These are phyloP conservation scores for Lecanoromycetidae sp. DNA, from an alignment of 2,329 filamentous ascomycete species.

Conservation along the genomic window DNA sequence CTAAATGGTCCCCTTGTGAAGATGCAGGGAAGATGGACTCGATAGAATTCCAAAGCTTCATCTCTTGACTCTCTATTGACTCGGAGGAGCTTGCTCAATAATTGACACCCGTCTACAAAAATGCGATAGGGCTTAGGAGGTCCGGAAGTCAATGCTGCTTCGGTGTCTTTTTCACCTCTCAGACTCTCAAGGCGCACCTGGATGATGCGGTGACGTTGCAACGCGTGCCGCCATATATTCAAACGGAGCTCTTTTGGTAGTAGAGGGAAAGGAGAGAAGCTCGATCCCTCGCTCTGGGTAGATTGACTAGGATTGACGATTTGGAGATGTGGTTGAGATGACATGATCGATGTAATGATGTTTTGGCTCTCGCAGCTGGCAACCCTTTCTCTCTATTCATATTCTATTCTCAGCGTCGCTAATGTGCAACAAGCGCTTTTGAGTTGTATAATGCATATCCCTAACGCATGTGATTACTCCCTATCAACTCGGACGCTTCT, in stretches of 20 bases:
- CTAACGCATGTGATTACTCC: too few species aligned
- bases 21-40: constrained; percentile 2
- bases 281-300: background rate
- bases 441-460: too few species aligned
- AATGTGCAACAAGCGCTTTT: too few species aligned
- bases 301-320: background rate
- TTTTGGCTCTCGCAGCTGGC: too few species aligned
- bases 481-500: too few species aligned
- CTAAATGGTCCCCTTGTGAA: constrained; percentile 1
- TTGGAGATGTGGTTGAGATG: constrained; percentile 5
- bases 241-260: constrained; percentile 4
- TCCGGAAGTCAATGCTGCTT: background rate
- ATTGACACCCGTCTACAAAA: background rate
- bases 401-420: too few species aligned
- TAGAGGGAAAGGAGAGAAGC: background rate
- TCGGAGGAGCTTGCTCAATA: constrained; percentile 5
- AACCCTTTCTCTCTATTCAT: too few species aligned
- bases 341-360: too few species aligned
- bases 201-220: constrained; percentile 7
- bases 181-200: background rate
- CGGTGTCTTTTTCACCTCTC: constrained; percentile 1
- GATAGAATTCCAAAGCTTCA: constrained; percentile 2
- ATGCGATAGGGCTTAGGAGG: constrained; percentile 2
- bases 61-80: constrained; percentile 4
- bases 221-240: constrained; percentile 7